Percentiles rank a stretch among this genome's conserved stretches.
Evolutionary conservation across 805 yeast species (phyloP).

Genomic region (Scheffersomyces coipomensis): DNA sequence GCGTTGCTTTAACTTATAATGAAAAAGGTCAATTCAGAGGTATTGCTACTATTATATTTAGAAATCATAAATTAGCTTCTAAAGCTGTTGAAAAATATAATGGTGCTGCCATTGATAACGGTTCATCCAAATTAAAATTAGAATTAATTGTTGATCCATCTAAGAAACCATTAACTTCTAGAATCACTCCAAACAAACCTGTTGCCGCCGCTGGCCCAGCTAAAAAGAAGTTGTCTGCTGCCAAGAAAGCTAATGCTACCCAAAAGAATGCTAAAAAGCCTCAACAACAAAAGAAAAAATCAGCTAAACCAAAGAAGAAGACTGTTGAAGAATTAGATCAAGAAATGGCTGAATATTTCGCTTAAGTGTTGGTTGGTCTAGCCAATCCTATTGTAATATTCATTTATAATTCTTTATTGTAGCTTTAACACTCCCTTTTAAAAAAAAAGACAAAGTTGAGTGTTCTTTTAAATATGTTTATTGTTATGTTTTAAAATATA

Average conservation of each 20-base stretch:
- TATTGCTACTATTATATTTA: conserved; percentile 83
- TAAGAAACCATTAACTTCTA: conserved; percentile 67
- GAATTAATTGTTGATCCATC: conserved; percentile 87
- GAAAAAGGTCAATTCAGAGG: conserved; percentile 90
- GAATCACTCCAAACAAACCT: conserved; percentile 58
- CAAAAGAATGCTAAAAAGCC: conserved; percentile 9
- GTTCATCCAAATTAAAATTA: conserved; percentile 68
- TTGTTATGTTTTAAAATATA: no score
- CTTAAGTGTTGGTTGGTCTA: no score
- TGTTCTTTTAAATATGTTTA: no score
- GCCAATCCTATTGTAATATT: not conserved
- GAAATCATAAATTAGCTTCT: conserved; percentile 63
- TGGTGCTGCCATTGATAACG: conserved; percentile 92
- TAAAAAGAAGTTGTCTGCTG: conserved; percentile 7
- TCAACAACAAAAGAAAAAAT: conserved; percentile 41
- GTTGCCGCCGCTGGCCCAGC: conserved; percentile 11
- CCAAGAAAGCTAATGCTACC: conserved; percentile 9
- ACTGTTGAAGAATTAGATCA: conserved; percentile 92
- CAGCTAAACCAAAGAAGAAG: conserved; percentile 53
- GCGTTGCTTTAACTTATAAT: conserved; percentile 73
- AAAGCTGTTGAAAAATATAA: conserved; percentile 81
- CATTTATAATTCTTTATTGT: not conserved
- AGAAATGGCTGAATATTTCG: conserved; percentile 96
- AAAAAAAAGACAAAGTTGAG: no score
- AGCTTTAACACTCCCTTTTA: no score